Evolutionary conservation across 176 grass and related monocot genomes (phyloP).

Genomic region (Musa acuminata): DNA sequence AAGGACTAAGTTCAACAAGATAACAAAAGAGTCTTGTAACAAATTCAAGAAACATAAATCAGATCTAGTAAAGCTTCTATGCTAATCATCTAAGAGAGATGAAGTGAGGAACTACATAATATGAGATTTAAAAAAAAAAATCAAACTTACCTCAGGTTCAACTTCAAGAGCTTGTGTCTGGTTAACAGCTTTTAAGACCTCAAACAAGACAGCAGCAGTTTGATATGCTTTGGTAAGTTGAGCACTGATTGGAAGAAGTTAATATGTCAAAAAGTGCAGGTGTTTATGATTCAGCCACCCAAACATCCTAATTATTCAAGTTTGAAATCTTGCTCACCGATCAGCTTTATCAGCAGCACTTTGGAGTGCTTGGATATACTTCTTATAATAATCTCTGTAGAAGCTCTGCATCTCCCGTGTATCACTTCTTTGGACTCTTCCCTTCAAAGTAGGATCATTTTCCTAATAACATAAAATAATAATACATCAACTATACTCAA

Average conservation of each 20-base stretch:
- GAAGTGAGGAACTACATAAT: slow-evolving; percentile 5
- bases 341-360: slow-evolving; percentile 81
- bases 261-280: slow-evolving; percentile 7
- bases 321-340: slow-evolving; percentile 24
- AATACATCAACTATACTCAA: neutral
- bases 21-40: neutral
- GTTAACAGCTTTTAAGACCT: slow-evolving; percentile 87
- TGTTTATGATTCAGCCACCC: neutral
- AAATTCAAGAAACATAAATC: slow-evolving; percentile 3
- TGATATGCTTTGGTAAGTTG: slow-evolving; percentile 89
- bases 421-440: slow-evolving; percentile 81
- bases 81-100: neutral
- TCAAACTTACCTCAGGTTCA: slow-evolving; percentile 44
- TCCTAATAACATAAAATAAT: slow-evolving; percentile 30
- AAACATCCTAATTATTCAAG: neutral
- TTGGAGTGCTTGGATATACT: slow-evolving; percentile 84
- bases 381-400: slow-evolving; percentile 85
- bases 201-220: slow-evolving; percentile 82
- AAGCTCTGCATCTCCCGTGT: slow-evolving; percentile 80
- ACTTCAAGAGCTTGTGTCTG: slow-evolving; percentile 69
- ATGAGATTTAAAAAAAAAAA: neutral
- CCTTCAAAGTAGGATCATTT: slow-evolving; percentile 74
- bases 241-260: slow-evolving; percentile 31
- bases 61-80: neutral
- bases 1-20: no score